phyloP scores from a whole-genome alignment of 1,284 basidiomycete genomes.

The Anthracocystis panici-leucophaei region DNA sequence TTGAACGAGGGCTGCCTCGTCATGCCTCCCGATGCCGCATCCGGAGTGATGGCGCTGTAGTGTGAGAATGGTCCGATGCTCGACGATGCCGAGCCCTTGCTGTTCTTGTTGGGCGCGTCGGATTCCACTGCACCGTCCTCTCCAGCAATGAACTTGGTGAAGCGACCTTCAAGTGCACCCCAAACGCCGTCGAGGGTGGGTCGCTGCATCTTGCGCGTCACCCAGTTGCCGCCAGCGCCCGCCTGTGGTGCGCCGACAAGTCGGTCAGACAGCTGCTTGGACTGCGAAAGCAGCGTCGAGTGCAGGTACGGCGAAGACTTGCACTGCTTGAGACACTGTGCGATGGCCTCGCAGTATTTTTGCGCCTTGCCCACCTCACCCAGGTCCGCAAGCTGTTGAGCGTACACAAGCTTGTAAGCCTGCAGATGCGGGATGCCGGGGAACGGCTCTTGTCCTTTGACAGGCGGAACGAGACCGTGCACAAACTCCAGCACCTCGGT shows the following conservation, averaged over 20 bases:
- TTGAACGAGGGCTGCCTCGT: conserved; percentile 66
- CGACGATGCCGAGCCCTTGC: conserved; percentile 42
- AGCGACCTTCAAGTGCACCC: conserved; percentile 90
- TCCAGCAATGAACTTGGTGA: conserved; percentile 94
- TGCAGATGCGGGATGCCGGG: conserved; percentile 86
- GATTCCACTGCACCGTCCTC: conserved; percentile 65
- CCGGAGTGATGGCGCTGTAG: conserved; percentile 91
- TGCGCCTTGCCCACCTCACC: conserved; percentile 68
- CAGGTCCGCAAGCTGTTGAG: conserved; percentile 76
- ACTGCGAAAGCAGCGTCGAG: conserved; percentile 78
- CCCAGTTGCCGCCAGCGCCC: conserved; percentile 72
- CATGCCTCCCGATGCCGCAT: conserved; percentile 69
- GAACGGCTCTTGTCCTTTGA: conserved; percentile 89
- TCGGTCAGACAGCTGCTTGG: conserved; percentile 85
- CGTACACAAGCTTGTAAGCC: conserved; percentile 86
- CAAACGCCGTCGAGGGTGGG: conserved; percentile 93
- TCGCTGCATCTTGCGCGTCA: conserved; percentile 76
- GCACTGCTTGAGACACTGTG: conserved; percentile 75
- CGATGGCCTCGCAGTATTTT: conserved; percentile 90
- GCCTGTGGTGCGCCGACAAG: conserved; percentile 79
- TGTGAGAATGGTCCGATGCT: conserved; percentile 86
- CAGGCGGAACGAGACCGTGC: conserved; percentile 77
- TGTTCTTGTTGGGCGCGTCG: conserved; percentile 70
- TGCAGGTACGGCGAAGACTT: conserved; percentile 79
- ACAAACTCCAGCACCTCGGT: conserved; percentile 95